These are phyloP conservation scores for Acer negundo DNA, from an alignment of 345 rosid species.

Conservation along the genomic window DNA sequence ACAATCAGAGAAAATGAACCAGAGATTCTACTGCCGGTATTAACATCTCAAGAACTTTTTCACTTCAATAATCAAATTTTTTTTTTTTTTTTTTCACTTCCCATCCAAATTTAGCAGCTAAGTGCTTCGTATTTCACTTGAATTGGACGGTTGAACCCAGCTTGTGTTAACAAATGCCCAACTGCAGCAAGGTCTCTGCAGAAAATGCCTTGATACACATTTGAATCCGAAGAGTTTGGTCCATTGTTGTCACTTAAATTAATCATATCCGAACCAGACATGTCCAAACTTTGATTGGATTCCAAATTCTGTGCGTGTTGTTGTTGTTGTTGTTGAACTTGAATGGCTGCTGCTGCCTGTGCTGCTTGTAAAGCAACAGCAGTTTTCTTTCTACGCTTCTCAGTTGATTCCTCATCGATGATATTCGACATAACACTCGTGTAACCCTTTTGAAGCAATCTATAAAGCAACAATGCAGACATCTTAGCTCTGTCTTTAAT, in stretches of 20 bases:
- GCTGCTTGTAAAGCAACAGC: slow-evolving; percentile 42
- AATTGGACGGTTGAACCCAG: slow-evolving; percentile 75
- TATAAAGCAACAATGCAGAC: slow-evolving; percentile 80
- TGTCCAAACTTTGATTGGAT: slow-evolving; percentile 21
- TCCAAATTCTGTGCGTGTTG: slow-evolving; percentile 37
- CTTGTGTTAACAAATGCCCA: slow-evolving; percentile 71
- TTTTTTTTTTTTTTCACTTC: neutral
- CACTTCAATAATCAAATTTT: neutral
- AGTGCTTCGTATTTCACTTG: slow-evolving; percentile 84
- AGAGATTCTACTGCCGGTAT: slow-evolving; percentile 42
- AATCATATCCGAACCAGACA: slow-evolving; percentile 23
- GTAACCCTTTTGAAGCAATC: slow-evolving; percentile 84
- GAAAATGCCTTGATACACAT: slow-evolving; percentile 82
- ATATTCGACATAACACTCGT: slow-evolving; percentile 57
- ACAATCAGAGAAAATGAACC: slow-evolving; percentile 39
- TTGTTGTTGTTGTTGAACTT: slow-evolving; percentile 40
- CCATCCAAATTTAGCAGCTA: slow-evolving; percentile 52
- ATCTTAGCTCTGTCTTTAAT: slow-evolving; percentile 73
- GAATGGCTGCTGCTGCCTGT: slow-evolving; percentile 51
- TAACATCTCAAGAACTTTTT: slow-evolving; percentile 22
- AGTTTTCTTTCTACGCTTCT: slow-evolving; percentile 57
- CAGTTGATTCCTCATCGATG: slow-evolving; percentile 66
- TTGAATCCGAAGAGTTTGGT: slow-evolving; percentile 30
- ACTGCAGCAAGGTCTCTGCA: slow-evolving; percentile 87
- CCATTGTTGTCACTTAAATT: slow-evolving; percentile 24